These are phyloP conservation scores for Ananas comosus DNA, from an alignment of 176 grass and related monocot genomes.

Conservation along the genomic window DNA sequence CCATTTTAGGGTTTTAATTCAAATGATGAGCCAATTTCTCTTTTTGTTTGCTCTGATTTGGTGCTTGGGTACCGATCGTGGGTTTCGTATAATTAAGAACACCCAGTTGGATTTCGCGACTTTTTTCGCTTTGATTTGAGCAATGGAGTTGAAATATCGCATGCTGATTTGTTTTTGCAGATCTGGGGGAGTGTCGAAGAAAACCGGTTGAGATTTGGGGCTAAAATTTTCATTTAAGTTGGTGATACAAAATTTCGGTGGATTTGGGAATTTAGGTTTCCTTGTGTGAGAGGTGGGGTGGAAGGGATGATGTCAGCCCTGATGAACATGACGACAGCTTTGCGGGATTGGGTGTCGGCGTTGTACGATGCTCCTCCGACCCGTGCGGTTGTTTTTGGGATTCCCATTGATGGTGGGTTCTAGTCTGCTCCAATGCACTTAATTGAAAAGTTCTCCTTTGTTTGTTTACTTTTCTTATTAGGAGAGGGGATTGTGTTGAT, in stretches of 20 bases:
- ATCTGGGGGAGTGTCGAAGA: slow-evolving; percentile 10
- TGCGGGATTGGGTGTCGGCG: slow-evolving; percentile 49
- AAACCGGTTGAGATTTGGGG: not conserved
- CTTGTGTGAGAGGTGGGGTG: not conserved
- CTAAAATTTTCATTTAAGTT: not conserved
- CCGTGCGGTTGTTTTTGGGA: slow-evolving; percentile 69
- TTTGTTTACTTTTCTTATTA: not conserved
- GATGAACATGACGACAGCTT: slow-evolving; percentile 52
- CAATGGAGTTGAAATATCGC: too few species aligned
- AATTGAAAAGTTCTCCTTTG: not conserved
- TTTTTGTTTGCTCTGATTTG: not conserved
- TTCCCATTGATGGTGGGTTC: slow-evolving; percentile 72
- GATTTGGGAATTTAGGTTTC: not conserved
- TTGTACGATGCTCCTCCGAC: slow-evolving; percentile 66
- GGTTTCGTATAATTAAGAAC: not conserved
- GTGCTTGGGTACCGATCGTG: not conserved
- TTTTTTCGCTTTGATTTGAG: too few species aligned
- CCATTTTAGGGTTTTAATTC: too few species aligned
- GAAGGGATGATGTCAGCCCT: slow-evolving; percentile 41
- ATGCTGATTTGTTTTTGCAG: slow-evolving; percentile 15
- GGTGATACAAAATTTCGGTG: not conserved
- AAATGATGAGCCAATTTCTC: too few species aligned
- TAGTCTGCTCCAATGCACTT: slow-evolving; percentile 11
- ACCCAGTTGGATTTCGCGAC: too few species aligned
- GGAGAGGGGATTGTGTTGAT: slow-evolving; percentile 19